phyloP scores from a whole-genome alignment of 2,329 filamentous ascomycete genomes.

The Aspergillus quadrilineatus region DNA sequence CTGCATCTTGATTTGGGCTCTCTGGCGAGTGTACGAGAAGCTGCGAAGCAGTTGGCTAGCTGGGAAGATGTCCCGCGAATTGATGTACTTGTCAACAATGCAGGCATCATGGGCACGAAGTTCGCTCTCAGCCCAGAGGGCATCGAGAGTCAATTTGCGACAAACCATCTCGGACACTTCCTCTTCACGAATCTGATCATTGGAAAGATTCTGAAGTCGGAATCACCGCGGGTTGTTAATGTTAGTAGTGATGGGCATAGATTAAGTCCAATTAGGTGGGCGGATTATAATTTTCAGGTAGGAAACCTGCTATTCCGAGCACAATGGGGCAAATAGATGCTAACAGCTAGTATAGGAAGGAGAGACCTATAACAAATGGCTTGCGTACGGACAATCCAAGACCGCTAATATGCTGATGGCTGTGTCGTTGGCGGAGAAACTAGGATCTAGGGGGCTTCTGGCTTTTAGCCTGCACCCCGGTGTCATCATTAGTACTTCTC shows the following conservation, averaged over 20 bases:
- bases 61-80: conserved; percentile 31
- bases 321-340: background rate
- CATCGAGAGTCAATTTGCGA: conserved; percentile 40
- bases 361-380: conserved; percentile 33
- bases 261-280: conserved; percentile 43
- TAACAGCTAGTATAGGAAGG: conserved; percentile 19
- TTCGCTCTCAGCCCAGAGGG: conserved; percentile 34
- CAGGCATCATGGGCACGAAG: conserved; percentile 39
- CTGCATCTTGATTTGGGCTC: conserved; percentile 38
- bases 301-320: background rate
- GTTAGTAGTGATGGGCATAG: conserved; percentile 48
- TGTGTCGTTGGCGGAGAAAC: conserved; percentile 34
- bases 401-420: conserved; percentile 49
- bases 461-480: conserved; percentile 31
- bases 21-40: conserved; percentile 30
- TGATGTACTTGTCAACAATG: conserved; percentile 47
- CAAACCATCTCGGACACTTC: conserved; percentile 43
- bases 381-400: conserved; percentile 48
- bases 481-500: conserved; percentile 24
- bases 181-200: conserved; percentile 43
- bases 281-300: conserved; percentile 48
- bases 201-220: conserved; percentile 27
- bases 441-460: conserved; percentile 23
- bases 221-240: conserved; percentile 40
- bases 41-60: conserved; percentile 31